Conservation (phyloP, 1,139 yeast genomes). For the Blastobotrys ciferrii region DNA sequence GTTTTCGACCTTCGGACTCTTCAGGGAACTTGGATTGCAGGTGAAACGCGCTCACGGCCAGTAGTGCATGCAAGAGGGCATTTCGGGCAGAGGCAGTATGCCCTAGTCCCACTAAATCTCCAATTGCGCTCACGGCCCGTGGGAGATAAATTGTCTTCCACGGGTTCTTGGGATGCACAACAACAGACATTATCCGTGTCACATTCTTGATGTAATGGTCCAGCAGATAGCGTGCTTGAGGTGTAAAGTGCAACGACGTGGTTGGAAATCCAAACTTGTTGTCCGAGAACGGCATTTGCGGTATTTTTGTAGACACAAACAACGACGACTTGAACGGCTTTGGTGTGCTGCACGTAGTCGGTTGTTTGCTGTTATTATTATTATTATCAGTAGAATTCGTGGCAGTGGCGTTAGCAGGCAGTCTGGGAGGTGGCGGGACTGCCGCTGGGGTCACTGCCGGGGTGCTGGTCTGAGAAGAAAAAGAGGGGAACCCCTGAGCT, state of each 20-base stretch:
- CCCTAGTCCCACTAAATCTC: conserved; percentile 75
- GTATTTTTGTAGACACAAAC: conserved; percentile 27
- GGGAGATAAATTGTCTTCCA: conserved; percentile 87
- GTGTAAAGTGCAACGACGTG: conserved; percentile 54
- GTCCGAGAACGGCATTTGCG: conserved; percentile 31
- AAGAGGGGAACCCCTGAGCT: not conserved
- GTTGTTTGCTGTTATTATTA: not conserved
- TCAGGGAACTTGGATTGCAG: conserved; percentile 67
- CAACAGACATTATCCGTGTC: conserved; percentile 85
- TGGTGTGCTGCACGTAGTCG: conserved; percentile 1
- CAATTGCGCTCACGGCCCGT: conserved; percentile 74
- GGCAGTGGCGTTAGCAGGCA: conserved; percentile 1
- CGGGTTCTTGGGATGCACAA: conserved; percentile 76
- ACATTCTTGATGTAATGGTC: conserved; percentile 77
- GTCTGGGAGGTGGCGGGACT: not conserved
- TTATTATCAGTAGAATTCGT: not conserved
- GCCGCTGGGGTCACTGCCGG: not conserved
- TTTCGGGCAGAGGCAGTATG: conserved; percentile 73
- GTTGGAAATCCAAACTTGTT: conserved; percentile 41
- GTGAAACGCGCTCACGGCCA: conserved; percentile 82
- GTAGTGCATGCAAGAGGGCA: conserved; percentile 71
- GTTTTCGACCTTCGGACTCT: conserved; percentile 59
- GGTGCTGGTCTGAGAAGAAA: not conserved
- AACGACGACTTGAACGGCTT: conserved; percentile 19
- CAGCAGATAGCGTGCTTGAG: conserved; percentile 53